A percentile compares a stretch with the other conserved stretches of the same genome.
Conservation (phyloP, 495 filamentous ascomycete genomes). For the Sabuloglossum arenarium region DNA sequence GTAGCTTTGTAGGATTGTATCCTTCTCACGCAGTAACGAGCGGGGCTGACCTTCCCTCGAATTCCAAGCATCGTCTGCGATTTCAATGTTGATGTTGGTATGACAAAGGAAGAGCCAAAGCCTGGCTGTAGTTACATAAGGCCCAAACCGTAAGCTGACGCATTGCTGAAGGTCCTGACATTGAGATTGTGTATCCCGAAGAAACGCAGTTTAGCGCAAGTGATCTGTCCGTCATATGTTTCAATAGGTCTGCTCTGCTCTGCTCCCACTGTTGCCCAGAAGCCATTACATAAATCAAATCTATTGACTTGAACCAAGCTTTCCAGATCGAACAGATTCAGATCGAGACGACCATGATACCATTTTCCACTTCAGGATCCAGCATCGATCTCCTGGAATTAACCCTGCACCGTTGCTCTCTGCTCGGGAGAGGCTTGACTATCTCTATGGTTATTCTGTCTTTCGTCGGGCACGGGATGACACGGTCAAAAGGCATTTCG, state of each 20-base stretch:
- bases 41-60: not conserved
- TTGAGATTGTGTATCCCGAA: slow-evolving; percentile 16
- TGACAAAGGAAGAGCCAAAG: too few relatives aligned
- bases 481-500: slow-evolving; percentile 16
- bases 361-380: slow-evolving; percentile 15
- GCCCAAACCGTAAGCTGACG: too few relatives aligned
- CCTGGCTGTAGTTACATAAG: too few relatives aligned
- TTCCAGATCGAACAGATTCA: slow-evolving; percentile 16
- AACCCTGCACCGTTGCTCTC: slow-evolving; percentile 9
- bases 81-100: slow-evolving; percentile 17
- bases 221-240: slow-evolving; percentile 16
- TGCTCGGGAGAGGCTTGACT: slow-evolving; percentile 12
- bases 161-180: slow-evolving; percentile 12
- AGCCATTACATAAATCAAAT: too few relatives aligned
- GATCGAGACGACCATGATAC: slow-evolving; percentile 14
- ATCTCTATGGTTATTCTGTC: slow-evolving; percentile 12
- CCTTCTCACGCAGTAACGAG: not conserved
- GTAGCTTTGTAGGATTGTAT: slow-evolving; percentile 12
- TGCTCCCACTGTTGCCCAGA: too few relatives aligned
- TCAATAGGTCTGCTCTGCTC: slow-evolving; percentile 12
- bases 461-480: slow-evolving; percentile 16
- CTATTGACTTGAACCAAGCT: slow-evolving; percentile 6
- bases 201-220: slow-evolving; percentile 11
- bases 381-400: slow-evolving; percentile 15
- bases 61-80: slow-evolving; percentile 13